These are phyloP conservation scores for Chlorella sp. DNA, from an alignment of 139 green algal species.

Conservation along the genomic window DNA sequence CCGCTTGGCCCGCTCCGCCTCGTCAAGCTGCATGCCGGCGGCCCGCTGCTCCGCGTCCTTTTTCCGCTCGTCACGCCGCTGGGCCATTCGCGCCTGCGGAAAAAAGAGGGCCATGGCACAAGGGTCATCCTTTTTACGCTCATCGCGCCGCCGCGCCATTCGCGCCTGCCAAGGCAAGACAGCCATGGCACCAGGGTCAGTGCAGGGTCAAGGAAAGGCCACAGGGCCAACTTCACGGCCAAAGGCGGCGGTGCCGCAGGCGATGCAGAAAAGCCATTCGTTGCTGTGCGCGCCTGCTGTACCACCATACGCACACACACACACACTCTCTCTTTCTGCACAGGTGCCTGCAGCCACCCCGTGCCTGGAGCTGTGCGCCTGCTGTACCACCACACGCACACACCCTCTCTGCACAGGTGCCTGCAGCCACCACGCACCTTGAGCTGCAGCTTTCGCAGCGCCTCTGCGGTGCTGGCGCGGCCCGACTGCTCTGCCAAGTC, in stretches of 20 bases:
- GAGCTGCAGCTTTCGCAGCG: not conserved
- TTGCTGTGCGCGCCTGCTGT: not conserved
- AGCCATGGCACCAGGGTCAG: too few species aligned
- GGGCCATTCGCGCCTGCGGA: not conserved
- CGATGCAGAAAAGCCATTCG: not conserved
- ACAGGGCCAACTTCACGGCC: too few species aligned
- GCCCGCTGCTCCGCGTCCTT: not conserved
- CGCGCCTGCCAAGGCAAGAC: too few species aligned
- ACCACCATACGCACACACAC: too few species aligned
- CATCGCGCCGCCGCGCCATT: not conserved
- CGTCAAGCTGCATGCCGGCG: not conserved
- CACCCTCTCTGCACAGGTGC: not conserved
- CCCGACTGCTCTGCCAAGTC: not conserved
- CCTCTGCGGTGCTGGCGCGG: not conserved
- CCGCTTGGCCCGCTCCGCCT: not conserved
- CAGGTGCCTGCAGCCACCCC: not conserved
- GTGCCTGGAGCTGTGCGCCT: not conserved
- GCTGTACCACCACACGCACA: not conserved
- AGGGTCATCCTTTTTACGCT: not conserved
- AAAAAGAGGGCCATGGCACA: not conserved
- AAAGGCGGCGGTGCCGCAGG: not conserved
- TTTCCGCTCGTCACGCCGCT: not conserved
- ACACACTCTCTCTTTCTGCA: too few species aligned
- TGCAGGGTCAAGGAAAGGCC: too few species aligned
- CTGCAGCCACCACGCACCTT: not conserved